Evolutionary conservation across 78 protist genomes (phyloP), one percentile per base, ranked within the genome.

Genomic region (Dictyostelium citrinum): DNA sequence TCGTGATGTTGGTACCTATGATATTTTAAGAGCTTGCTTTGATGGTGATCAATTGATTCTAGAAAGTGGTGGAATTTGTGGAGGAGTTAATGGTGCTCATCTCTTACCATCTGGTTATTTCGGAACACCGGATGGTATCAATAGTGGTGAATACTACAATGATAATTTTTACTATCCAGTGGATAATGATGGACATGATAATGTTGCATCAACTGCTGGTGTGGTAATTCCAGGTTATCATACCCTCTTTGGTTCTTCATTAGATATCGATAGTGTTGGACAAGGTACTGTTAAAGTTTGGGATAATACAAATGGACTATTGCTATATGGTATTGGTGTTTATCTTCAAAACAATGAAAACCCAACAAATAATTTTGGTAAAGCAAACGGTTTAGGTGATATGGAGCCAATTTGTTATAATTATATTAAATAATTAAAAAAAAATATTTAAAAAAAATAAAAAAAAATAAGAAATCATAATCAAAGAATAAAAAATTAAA

Each of bases 351-450:
- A 33, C 33, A 75, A 75, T 43, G 90, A 64, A 3, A 17, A n/a
- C 17, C 39, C 37, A 83, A 45, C 24, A 12, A 39, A 41, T 10
- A 51, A 55, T 16, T 83, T 83, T 70, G 90, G 90, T 31, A 83
- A 83, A 70, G 78, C 90, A 12, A 70, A 70, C 70, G 90, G 90
- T 46, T 46, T 83, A 41, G 90, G 90, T 70, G 90, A 83, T 83
- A 70, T 60, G 33, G 90, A 64, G 46, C 71, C 45, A 41, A n/a
- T 83, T 27, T 83, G 90, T 45, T 22, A 20, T 41, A 31, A 39
- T 35, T 16, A 16, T 27, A 16, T 14, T 58, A n/a, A n/a, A 64
- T 10, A 81, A 81, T 61, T 39, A 35, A 58, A 37, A 27, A 16
- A 17, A 58, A 58, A 58, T 22, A 58, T 22, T 58, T 0, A 58